Evolutionary conservation across 2,329 filamentous ascomycete species (phyloP), one percentile per base, ranked within the genome.

Genomic region (Biscogniauxia sp.): DNA sequence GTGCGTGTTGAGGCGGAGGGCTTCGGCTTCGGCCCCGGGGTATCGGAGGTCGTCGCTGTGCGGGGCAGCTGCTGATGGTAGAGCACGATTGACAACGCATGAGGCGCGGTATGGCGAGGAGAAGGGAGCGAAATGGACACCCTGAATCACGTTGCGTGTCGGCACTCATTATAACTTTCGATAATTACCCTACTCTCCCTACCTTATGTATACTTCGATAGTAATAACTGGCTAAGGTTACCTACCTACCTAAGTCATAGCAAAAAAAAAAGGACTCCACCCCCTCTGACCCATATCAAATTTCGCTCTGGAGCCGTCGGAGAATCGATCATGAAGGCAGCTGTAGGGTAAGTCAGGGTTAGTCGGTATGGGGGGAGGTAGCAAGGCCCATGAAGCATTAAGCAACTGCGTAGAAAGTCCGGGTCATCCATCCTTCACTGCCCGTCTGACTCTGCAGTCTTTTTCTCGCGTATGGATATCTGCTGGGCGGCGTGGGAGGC

Each of bases 401-500:
- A 69, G 64, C 63, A 56, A 72, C 68, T 73, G 61, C 53, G 75
- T 60, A 77, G 61, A 37, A 73, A 75, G 54, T 77, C 74, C 0
- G 70, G 72, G 49, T 70, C 55, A 20, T 61, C 59, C 51, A 61
- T 55, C 17, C n/a, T 25, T 19, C 41, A 60, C 28, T n/a, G 37
- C 20, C 55, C 53, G 17, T 28, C n/a, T 64, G 61, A 54, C 25
- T 41, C 25, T 19, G 19, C 58, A 64, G 62, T 60, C 28, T 53
- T 32, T 32, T 25, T 57, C 56, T 73, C 74, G 4, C 75, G 69
- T 19, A 60, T 37, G n/a, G 67, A 62, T 0, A 76, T 69, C 61
- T 73, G 70, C 8, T 66, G 67, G 58, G 73, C 72, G 3, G 75
- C 75, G 54, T 77, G 73, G 32, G 64, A 68, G 69, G 76, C 76